These are phyloP conservation scores for Cystobasidium ongulense DNA, from an alignment of 768 basidiomycete species.

Conservation along the genomic window DNA sequence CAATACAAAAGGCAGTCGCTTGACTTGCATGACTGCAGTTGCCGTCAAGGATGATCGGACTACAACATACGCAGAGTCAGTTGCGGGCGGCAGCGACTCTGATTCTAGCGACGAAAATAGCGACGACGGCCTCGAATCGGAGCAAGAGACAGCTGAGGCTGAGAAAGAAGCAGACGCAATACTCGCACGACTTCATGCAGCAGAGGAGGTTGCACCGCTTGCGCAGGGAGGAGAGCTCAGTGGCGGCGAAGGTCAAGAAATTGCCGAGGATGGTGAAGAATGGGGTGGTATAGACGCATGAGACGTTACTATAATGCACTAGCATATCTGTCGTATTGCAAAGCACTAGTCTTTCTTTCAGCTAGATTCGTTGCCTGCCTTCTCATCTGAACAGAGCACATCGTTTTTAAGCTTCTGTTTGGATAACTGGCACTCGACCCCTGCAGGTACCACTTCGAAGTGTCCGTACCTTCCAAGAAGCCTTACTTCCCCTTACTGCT, in stretches of 20 bases:
- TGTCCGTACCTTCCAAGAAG: too few species aligned
- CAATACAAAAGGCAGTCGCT: constrained; percentile 73
- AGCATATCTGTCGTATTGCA: too few species aligned
- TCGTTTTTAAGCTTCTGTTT: too few species aligned
- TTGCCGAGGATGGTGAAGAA: background rate
- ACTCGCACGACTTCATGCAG: background rate
- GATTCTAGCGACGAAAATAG: constrained; percentile 11
- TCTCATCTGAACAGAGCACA: too few species aligned
- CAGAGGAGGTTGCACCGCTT: background rate
- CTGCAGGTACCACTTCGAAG: too few species aligned
- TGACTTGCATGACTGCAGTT: constrained; percentile 58
- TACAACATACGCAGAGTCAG: constrained; percentile 10
- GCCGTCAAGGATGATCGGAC: constrained; percentile 39
- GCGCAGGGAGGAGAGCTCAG: background rate
- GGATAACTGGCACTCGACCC: too few species aligned
- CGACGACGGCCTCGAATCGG: background rate
- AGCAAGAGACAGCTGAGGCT: constrained; percentile 7
- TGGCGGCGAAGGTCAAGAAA: background rate
- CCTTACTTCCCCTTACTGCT: too few species aligned
- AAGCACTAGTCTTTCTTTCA: too few species aligned
- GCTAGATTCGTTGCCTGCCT: too few species aligned
- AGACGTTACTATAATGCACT: too few species aligned
- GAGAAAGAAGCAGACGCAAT: background rate
- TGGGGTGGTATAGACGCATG: background rate
- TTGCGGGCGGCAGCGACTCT: background rate